phyloP scores from a whole-genome alignment of 2,329 filamentous ascomycete species.

The Fusarium nanum region DNA sequence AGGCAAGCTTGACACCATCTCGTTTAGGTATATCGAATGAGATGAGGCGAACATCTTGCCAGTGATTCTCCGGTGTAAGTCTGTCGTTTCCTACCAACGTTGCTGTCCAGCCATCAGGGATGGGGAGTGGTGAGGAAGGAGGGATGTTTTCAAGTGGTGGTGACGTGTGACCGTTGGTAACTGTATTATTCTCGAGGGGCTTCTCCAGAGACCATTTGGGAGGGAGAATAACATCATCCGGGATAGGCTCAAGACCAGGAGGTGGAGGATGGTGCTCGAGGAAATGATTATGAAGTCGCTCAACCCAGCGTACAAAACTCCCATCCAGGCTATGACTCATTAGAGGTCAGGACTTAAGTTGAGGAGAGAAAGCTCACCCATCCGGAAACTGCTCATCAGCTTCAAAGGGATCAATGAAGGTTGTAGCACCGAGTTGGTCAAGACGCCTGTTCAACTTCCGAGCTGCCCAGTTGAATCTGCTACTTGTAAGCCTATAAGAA shows the following conservation, averaged over 20 bases:
- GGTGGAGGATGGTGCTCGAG: conserved; percentile 77
- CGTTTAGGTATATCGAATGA: conserved; percentile 62
- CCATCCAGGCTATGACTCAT: conserved; percentile 76
- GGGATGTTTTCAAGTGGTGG: conserved; percentile 41
- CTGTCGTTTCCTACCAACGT: conserved; percentile 74
- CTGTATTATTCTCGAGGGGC: conserved; percentile 1
- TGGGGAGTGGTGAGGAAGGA: conserved; percentile 59
- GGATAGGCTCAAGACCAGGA: conserved; percentile 73
- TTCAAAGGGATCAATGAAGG: conserved; percentile 83
- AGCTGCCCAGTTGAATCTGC: conserved; percentile 90
- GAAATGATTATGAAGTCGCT: conserved; percentile 73
- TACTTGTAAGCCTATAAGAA: neutral
- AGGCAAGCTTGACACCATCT: conserved; percentile 46
- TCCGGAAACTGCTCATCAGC: conserved; percentile 94
- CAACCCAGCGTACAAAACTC: conserved; percentile 81
- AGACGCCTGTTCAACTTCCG: conserved; percentile 88
- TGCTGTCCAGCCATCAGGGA: conserved; percentile 68
- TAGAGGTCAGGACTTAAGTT: neutral
- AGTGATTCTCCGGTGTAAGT: conserved; percentile 81
- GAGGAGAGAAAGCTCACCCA: conserved; percentile 68
- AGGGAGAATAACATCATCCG: conserved; percentile 77
- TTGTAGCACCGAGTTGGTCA: conserved; percentile 81
- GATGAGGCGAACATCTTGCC: conserved; percentile 94
- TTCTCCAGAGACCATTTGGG: conserved; percentile 69
- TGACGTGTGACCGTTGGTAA: conserved; percentile 24